Evolutionary conservation across 192 early-diverging fungal species (phyloP), one percentile per base, ranked within the genome.

Genomic region (Backusella liffmaniae): DNA sequence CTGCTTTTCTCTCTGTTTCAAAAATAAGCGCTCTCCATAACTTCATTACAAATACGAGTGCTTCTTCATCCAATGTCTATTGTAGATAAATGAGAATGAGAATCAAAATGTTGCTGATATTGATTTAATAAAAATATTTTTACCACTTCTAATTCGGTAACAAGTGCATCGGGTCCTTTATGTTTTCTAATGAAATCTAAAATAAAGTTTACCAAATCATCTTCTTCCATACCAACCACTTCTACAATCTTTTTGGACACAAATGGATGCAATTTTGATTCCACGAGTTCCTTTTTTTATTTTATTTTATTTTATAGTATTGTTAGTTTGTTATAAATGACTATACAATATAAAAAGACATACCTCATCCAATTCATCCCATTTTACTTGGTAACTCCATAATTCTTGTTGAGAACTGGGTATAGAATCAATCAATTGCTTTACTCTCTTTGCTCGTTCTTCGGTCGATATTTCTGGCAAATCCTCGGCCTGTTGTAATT

Each of bases 11-110:
- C 79, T 96, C 95, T 4, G 92, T 94, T 75, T 96, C 95, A 80
- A 88, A 95, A 46, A 96, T 94, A 12, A 96, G 76, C 86, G 90
- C 92, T 49, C 95, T 87, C 96, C 96, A 99, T 12, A 98, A 81
- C 71, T 91, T 92, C 77, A 90, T 90, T 9, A 97, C 96, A 89
- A 99, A 94, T 36, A 88, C 85, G 21, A 89, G 88, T 4, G 96
- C 92, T 66, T 96, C 96, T 18, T 96, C 95, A 72, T 94, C 96
- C 70, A 98, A 84, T 1, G 92, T 90, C 92, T 95, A 83, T 2
- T 65, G 39, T 23, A 34, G 36, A 16, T 26, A 26, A 26, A 26
- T 26, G 35, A 34, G 12, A 35, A 15, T n/a, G n/a, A 36, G 5
- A 72, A 53, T 21, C 30, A 26, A 26, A 0, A 26, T 26, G 26